phyloP scores from a whole-genome alignment of 495 filamentous ascomycete species.

The Talaromyces liani region DNA sequence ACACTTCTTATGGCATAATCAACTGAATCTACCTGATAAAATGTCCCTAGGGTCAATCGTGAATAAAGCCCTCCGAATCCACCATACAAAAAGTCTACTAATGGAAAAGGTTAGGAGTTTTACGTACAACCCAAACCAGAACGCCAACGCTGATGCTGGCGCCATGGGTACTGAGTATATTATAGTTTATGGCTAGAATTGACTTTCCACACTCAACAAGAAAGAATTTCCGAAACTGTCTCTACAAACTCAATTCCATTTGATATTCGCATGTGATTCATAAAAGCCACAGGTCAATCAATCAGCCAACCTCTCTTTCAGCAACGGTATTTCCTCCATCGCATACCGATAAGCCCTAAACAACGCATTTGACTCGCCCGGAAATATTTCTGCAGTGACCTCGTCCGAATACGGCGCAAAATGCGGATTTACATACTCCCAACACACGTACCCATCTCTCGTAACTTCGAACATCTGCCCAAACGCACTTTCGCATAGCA shows the following conservation, averaged over 20 bases:
- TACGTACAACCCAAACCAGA: too few species aligned
- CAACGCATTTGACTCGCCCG: slow-evolving; percentile 27
- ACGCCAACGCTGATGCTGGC: too few species aligned
- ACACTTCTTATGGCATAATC: too few species aligned
- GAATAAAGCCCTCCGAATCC: too few species aligned
- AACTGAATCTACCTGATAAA: too few species aligned
- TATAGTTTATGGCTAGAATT: too few species aligned
- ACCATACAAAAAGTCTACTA: too few species aligned
- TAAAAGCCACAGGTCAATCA: background rate
- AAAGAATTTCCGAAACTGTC: too few species aligned
- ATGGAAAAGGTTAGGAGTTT: too few species aligned
- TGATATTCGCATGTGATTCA: background rate
- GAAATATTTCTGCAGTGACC: slow-evolving; percentile 22
- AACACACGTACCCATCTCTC: slow-evolving; percentile 19
- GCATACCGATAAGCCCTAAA: slow-evolving; percentile 31
- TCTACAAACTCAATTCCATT: background rate
- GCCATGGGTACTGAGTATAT: too few species aligned
- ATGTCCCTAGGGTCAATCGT: too few species aligned
- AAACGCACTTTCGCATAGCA: slow-evolving; percentile 36
- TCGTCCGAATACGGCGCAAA: slow-evolving; percentile 21
- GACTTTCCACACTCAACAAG: too few species aligned
- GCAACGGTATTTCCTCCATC: slow-evolving; percentile 25
- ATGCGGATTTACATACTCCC: slow-evolving; percentile 29
- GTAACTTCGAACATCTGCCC: slow-evolving; percentile 27
- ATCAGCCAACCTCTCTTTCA: slow-evolving; percentile 1